phyloP scores from a whole-genome alignment of 176 grass and related monocot species.

The Phyllostachys edulis region DNA sequence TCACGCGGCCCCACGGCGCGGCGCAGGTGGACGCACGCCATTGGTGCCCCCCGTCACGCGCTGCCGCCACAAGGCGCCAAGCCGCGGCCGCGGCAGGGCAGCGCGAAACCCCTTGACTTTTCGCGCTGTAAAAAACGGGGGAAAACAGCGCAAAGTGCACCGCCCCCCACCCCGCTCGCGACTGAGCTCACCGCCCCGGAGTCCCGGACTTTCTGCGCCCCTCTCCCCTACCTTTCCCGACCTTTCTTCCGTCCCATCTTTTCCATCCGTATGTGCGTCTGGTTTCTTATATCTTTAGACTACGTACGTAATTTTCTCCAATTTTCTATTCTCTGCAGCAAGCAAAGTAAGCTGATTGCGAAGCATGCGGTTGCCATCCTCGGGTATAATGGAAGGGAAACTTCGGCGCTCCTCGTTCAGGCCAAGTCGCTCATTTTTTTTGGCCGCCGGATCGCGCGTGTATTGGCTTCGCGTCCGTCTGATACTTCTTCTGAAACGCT shows the following conservation, averaged over 20 bases:
- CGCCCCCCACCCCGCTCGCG: no score
- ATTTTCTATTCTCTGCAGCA: not conserved
- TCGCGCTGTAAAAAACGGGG: not conserved
- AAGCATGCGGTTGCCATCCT: no score
- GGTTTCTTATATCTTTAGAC: not conserved
- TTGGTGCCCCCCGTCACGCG: conserved; percentile 34
- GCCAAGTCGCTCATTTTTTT: no score
- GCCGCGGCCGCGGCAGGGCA: not conserved
- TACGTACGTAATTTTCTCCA: not conserved
- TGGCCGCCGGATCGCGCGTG: no score
- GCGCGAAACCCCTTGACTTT: conserved; percentile 30
- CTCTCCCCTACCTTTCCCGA: not conserved
- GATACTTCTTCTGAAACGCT: no score
- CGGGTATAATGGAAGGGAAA: no score
- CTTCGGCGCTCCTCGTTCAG: no score
- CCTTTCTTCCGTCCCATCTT: not conserved
- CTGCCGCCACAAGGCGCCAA: conserved; percentile 39
- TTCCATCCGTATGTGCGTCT: not conserved
- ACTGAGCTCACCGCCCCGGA: not conserved
- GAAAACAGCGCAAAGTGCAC: not conserved
- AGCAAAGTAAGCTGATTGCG: not conserved
- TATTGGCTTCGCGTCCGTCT: no score
- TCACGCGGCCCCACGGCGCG: not conserved
- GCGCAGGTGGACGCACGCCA: conserved; percentile 11
- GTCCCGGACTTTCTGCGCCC: conserved; percentile 34